These are phyloP conservation scores for Prunus mume DNA, from an alignment of 306 rosid genomes.

Conservation along the genomic window DNA sequence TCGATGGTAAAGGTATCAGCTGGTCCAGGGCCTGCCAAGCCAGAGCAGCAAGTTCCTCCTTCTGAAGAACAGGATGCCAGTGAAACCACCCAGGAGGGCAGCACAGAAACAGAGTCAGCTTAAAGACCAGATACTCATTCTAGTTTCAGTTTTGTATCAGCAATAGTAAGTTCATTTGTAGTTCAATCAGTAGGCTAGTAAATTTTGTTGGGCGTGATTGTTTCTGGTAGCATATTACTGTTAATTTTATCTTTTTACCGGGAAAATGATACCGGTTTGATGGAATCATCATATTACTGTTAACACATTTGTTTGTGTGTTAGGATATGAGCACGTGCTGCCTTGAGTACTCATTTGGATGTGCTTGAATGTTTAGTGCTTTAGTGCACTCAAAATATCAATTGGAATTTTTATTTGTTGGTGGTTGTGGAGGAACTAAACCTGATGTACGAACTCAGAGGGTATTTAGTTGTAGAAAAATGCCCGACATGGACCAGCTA, in stretches of 20 bases:
- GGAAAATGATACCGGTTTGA: constrained; percentile 22
- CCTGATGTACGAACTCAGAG: too few relatives aligned
- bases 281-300: constrained; percentile 2
- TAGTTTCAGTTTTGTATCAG: constrained; percentile 48
- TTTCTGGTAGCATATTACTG: constrained; percentile 25
- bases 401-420: background rate
- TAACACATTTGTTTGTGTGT: background rate
- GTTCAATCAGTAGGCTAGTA: constrained; percentile 21
- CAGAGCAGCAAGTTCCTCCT: constrained; percentile 41
- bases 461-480: too few relatives aligned
- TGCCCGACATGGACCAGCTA: too few relatives aligned
- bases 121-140: constrained; percentile 24
- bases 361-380: background rate
- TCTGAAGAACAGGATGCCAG: constrained; percentile 41
- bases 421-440: background rate
- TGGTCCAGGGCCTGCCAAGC: constrained; percentile 86
- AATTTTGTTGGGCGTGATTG: constrained; percentile 17
- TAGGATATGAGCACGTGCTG: background rate
- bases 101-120: constrained; percentile 38
- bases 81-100: constrained; percentile 32
- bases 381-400: background rate
- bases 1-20: constrained; percentile 98
- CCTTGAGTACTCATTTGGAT: background rate
- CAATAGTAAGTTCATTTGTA: constrained; percentile 19
- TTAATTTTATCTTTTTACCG: constrained; percentile 12